These are phyloP conservation scores for Rhizopogon salebrosus DNA, from an alignment of 768 basidiomycete species.

Conservation along the genomic window DNA sequence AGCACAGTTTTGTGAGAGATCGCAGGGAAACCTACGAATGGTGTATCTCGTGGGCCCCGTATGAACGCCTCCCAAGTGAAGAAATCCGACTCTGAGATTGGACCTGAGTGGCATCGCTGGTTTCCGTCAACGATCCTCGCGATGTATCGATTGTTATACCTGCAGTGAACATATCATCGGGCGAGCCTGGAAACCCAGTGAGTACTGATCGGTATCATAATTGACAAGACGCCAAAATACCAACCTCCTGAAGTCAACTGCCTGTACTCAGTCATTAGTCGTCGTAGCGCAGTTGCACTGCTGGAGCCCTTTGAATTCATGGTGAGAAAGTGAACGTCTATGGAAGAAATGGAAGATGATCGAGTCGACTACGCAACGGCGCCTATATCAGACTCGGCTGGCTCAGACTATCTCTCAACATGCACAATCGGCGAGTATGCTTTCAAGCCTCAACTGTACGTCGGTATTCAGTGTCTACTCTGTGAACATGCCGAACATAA, in stretches of 20 bases:
- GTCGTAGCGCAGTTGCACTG: slow-evolving; percentile 69
- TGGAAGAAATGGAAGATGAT: background rate
- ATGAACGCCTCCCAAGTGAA: slow-evolving; percentile 97
- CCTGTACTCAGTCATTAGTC: slow-evolving; percentile 92
- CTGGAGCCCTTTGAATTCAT: slow-evolving; percentile 53
- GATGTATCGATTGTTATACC: slow-evolving; percentile 31
- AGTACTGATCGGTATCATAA: background rate
- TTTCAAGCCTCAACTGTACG: background rate
- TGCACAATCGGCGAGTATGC: background rate
- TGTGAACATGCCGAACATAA: too few species aligned
- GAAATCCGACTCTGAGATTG: slow-evolving; percentile 88
- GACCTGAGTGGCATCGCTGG: slow-evolving; percentile 44
- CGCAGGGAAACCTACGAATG: slow-evolving; percentile 58
- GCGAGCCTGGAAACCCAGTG: slow-evolving; percentile 49
- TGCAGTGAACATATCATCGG: slow-evolving; percentile 96
- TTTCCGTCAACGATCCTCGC: background rate
- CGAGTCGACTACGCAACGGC: background rate
- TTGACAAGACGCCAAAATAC: slow-evolving; percentile 7
- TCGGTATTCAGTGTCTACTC: too few species aligned
- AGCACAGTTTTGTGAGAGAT: background rate
- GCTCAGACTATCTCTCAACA: background rate
- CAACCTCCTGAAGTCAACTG: slow-evolving; percentile 76
- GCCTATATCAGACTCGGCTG: background rate
- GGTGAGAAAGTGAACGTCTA: background rate
- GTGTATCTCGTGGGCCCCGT: slow-evolving; percentile 89